phyloP scores from a whole-genome alignment of 169 alveolate genomes.

The Cyclospora cayetanensis region DNA sequence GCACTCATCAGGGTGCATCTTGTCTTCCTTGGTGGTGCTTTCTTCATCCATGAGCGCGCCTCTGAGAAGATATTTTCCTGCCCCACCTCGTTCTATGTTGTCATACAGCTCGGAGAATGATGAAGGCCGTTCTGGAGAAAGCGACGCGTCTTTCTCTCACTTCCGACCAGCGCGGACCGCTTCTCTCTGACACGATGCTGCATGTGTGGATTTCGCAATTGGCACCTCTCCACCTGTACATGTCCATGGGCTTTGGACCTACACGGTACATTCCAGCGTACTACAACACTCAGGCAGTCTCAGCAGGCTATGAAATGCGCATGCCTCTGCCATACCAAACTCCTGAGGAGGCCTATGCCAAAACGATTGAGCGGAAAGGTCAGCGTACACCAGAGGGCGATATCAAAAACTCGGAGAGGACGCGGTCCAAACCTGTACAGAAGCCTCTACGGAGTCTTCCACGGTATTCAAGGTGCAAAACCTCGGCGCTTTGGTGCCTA shows the following conservation, averaged over 20 bases:
- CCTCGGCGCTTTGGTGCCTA: too few relatives aligned
- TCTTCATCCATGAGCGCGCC: too few relatives aligned
- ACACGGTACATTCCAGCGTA: not conserved
- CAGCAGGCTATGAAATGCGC: slow-evolving; percentile 5
- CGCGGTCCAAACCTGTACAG: too few relatives aligned
- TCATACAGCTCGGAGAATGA: not conserved
- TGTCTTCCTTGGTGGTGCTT: not conserved
- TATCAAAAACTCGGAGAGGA: too few relatives aligned
- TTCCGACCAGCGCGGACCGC: not conserved
- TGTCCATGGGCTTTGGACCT: slow-evolving; percentile 28
- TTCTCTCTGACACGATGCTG: not conserved
- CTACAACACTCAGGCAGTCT: not conserved
- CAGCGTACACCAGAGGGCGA: too few relatives aligned
- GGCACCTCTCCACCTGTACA: slow-evolving; percentile 25
- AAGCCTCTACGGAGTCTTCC: too few relatives aligned
- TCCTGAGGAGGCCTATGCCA: slow-evolving; percentile 5
- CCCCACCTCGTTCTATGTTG: too few relatives aligned
- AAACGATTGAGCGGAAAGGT: too few relatives aligned
- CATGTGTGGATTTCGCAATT: slow-evolving; percentile 50
- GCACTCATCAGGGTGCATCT: too few relatives aligned
- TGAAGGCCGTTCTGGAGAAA: not conserved
- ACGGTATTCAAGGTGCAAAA: too few relatives aligned
- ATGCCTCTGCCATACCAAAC: slow-evolving; percentile 37
- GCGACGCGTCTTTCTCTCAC: not conserved
- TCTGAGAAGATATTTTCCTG: too few relatives aligned